Percentiles rank a stretch among this genome's conserved stretches.
These are phyloP conservation scores for Microsporum canis DNA, from an alignment of 2,329 filamentous ascomycete genomes.

Conservation along the genomic window DNA sequence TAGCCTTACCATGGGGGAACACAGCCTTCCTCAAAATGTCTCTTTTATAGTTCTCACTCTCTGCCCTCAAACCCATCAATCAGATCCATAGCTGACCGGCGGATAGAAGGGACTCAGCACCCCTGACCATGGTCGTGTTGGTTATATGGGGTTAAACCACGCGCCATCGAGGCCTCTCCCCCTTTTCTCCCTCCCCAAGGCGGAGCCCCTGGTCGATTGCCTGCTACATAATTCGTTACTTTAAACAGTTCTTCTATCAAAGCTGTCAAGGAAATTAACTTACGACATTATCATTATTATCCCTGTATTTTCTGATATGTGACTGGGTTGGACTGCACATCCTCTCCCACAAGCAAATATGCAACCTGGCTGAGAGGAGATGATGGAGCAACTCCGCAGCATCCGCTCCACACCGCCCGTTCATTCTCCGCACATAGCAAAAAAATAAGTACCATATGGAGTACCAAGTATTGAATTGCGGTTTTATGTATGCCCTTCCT, in stretches of 20 bases:
- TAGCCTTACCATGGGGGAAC: neutral
- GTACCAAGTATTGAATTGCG: no score
- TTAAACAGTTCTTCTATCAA: neutral
- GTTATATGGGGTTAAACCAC: neutral
- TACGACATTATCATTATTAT: neutral
- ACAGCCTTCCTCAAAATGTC: neutral
- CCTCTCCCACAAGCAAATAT: neutral
- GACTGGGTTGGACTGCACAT: neutral
- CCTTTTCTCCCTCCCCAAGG: neutral
- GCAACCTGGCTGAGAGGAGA: neutral
- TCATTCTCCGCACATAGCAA: no score
- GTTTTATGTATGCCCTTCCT: no score
- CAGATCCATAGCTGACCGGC: neutral
- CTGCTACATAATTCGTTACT: neutral
- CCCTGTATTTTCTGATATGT: neutral
- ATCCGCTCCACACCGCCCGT: neutral
- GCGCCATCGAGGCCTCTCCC: neutral
- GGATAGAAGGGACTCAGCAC: neutral
- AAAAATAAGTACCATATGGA: no score
- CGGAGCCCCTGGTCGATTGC: neutral
- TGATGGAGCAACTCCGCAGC: neutral
- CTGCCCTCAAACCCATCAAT: neutral
- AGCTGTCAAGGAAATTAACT: neutral
- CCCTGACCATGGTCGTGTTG: neutral
- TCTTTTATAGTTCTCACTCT: neutral